These are phyloP conservation scores for Colletotrichum tropicale DNA, from an alignment of 2,329 filamentous ascomycete genomes.

Conservation along the genomic window DNA sequence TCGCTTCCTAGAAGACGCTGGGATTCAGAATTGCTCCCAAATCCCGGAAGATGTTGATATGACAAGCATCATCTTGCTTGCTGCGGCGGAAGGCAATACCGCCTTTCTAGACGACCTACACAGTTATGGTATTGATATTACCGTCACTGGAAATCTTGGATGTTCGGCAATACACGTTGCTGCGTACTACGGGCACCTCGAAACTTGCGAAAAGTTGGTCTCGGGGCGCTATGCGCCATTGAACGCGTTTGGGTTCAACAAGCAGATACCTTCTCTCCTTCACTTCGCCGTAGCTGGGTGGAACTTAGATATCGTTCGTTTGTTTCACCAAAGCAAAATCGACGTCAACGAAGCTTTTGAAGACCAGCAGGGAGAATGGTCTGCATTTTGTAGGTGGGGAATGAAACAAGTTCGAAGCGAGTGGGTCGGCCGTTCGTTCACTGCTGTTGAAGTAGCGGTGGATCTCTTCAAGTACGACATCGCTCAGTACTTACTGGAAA, in stretches of 20 bases:
- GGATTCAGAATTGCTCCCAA: neutral
- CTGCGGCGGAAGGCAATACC: neutral
- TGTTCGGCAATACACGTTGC: neutral
- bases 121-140: neutral
- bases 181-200: neutral
- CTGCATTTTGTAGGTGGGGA: too few species aligned
- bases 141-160: neutral
- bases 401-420: too few species aligned
- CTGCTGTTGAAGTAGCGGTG: neutral
- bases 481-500: neutral
- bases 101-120: neutral
- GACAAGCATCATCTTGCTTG: neutral
- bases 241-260: neutral
- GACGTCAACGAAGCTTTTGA: neutral
- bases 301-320: neutral
- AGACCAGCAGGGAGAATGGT: neutral
- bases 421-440: neutral
- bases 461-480: too few species aligned
- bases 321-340: neutral
- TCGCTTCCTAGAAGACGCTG: neutral
- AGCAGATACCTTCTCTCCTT: fast-evolving
- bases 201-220: neutral
- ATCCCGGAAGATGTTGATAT: neutral
- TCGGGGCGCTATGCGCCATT: fast-evolving
- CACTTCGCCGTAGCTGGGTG: neutral